Base-by-base conservation (phyloP, 2,329 filamentous ascomycete genomes). In the Ceratocystis ficicola region DNA sequence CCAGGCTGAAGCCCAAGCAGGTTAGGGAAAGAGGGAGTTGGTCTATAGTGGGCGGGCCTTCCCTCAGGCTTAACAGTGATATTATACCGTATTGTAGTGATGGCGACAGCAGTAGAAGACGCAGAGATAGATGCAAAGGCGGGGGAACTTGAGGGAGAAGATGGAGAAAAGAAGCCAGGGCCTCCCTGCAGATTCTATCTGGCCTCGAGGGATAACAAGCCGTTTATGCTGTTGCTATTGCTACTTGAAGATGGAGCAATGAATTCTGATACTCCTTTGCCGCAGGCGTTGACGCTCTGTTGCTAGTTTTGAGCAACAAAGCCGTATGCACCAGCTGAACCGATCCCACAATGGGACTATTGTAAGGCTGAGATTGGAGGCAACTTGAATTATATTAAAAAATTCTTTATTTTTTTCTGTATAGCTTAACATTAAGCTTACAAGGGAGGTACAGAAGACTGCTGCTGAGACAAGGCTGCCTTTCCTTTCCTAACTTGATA, bases 1-100 rank as follows among this genome's bases (percentile, higher is more conserved):
- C 82, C 82, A 46, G 83, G 83, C 73, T 84, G 82, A 69, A 85
- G 83, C 73, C 84, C 81, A 69, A 85, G 77, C 65, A 83, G 77
- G 75, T 83, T 83, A 71, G 82, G 82, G 64, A 57, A 30, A 66
- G 36, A 52, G 22, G 46, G 30, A 36, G 63, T 17, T 36, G 36
- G 41, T 60, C 57, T 44, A 25, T 63, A 41, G 22, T 66, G 64
- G 50, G 63, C 55, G 44, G 50, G 46, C 22, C 62, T 65, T 52
- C 44, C 44, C 36, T 63, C 25, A 17, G 32, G 46, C 41, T 63
- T 48, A 32, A 63, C 55, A 59, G 55, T 30, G 28, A 30, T 59
- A 59, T 59, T 63, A 63, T 48, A 48, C 44, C 22, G 44, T 63
- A 28, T 30, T 63, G 22, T 28, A 44, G 46, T 15, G 41, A 63